These are phyloP conservation scores for Lentinus brumalis DNA, from an alignment of 768 basidiomycete genomes.

Conservation along the genomic window DNA sequence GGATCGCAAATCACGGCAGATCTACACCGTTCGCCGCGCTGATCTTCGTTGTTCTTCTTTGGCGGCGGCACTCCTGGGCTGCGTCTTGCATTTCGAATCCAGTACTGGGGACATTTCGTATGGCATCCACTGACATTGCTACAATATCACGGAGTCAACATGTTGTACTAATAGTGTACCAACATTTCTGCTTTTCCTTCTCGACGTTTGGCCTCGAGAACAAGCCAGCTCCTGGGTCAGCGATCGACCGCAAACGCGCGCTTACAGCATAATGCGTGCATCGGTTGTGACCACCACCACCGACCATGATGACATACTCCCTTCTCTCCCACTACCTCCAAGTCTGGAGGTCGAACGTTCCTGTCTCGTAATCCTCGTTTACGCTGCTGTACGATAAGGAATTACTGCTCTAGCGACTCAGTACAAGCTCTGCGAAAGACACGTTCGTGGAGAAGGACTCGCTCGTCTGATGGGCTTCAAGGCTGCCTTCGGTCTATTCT, in stretches of 20 bases:
- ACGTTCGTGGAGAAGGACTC: slow-evolving; percentile 9
- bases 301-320: not conserved
- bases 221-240: too few species aligned
- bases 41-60: too few species aligned
- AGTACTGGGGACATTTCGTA: not conserved
- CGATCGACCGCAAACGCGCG: not conserved
- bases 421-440: not conserved
- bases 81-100: too few species aligned
- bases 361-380: not conserved
- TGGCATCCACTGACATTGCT: too few species aligned
- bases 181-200: not conserved
- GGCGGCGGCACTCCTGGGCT: too few species aligned
- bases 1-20: not conserved
- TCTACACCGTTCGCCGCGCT: too few species aligned
- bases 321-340: not conserved
- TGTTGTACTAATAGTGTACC: too few species aligned
- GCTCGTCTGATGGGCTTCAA: not conserved
- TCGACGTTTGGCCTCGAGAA: not conserved
- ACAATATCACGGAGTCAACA: too few species aligned
- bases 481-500: slow-evolving; percentile 12
- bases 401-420: not conserved
- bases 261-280: too few species aligned
- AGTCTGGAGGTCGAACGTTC: not conserved
- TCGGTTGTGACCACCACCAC: not conserved
- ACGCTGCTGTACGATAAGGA: not conserved